Base-by-base conservation (phyloP, 2,329 filamentous ascomycete species). In the Aspergillus texensis region DNA sequence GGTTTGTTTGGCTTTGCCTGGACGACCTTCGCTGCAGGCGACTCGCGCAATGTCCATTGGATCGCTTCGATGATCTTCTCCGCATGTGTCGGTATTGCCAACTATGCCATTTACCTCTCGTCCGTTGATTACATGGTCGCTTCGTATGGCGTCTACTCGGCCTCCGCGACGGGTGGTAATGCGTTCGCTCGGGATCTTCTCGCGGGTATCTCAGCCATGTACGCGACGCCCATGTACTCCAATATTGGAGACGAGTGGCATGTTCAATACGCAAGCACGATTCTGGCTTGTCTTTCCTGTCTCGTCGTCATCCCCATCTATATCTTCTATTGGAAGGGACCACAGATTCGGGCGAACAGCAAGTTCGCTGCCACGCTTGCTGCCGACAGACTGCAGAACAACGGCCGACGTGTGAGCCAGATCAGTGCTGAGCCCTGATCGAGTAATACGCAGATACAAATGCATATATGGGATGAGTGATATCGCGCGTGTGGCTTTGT, bases 101-200 rank as follows among this genome's bases (percentile, higher is more conserved):
- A 92, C 71, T 90, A 89, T 62, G 80, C 85, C 28, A 91, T 91
- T 61, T 91, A 91, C 78, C 89, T 91, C 83, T 88, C 89, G 2
- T 90, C 89, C 1, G 89, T 91, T 66, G 88, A 92, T 74, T 92
- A 92, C 78, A 91, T 91, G 85, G 86, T 91, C 54, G 88, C 87
- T 62, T 86, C 89, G 1, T 92, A 92, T 70, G 90, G 90, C 0
- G 86, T 87, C 0, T 92, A 91, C 74, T 86, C 89, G 0, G 89
- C 90, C 3, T 91, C 88, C 0, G 90, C 90, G 1, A 91, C 90
- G 0, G 90, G 90, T 60, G 90, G 90, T 32, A 92, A 92, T 67
- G 90, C 89, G 6, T 91, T 89, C 80, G 84, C 89, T 9, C 85
- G 90, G 67, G 90, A 92, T 71, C 88, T 92, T 75, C 79, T 92